These are phyloP conservation scores for Leccinum rimulosum DNA, from an alignment of 768 basidiomycete species.

Conservation along the genomic window DNA sequence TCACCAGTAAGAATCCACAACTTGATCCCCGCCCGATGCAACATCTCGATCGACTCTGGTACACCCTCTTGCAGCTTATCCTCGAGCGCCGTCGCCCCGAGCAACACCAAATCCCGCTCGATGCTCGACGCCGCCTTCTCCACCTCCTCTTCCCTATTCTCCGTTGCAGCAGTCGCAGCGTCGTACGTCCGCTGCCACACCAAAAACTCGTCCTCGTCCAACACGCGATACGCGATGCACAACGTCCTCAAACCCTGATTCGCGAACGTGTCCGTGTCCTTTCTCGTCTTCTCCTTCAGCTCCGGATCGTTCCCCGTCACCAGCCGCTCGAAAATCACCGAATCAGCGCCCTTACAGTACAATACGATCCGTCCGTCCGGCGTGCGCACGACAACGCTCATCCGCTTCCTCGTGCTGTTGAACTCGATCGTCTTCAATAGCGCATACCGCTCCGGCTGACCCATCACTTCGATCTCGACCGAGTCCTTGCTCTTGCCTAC, in stretches of 20 bases:
- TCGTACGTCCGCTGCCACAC: constrained; percentile 81
- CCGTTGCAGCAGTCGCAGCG: constrained; percentile 69
- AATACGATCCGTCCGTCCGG: constrained; percentile 81
- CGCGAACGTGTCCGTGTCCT: constrained; percentile 92
- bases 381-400: constrained; percentile 87
- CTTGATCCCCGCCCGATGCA: constrained; percentile 94
- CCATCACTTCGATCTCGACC: constrained; percentile 90
- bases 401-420: constrained; percentile 90
- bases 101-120: constrained; percentile 77
- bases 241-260: constrained; percentile 90
- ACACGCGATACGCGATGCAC: constrained; percentile 78
- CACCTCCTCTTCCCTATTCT: constrained; percentile 86
- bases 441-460: constrained; percentile 78
- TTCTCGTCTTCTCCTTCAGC: constrained; percentile 73
- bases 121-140: constrained; percentile 83
- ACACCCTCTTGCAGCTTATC: constrained; percentile 98
- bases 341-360: constrained; percentile 97
- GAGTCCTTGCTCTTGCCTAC: constrained; percentile 67
- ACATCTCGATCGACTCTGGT: constrained; percentile 89
- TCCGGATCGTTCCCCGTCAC: constrained; percentile 68
- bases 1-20: constrained; percentile 94
- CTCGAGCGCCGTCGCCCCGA: constrained; percentile 95
- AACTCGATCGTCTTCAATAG: constrained; percentile 87
- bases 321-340: constrained; percentile 87
- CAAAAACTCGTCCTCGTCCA: constrained; percentile 82